A percentile compares a stretch with the other conserved stretches of the same genome.
These are phyloP conservation scores for Saccharomycopsis babjevae DNA, from an alignment of 805 yeast species.

Conservation along the genomic window DNA sequence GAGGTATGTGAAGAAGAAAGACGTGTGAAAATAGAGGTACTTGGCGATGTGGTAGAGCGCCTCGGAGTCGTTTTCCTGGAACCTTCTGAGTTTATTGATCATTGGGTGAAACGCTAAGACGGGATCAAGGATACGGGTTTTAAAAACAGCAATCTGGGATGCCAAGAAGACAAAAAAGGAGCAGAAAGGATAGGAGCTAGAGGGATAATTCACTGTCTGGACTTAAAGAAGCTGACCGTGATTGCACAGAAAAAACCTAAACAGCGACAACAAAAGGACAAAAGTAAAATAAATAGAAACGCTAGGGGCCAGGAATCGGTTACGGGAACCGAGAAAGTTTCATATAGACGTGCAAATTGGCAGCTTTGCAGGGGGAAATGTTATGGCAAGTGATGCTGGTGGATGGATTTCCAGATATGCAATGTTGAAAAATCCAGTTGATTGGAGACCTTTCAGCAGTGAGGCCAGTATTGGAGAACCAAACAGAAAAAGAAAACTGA, in stretches of 20 bases:
- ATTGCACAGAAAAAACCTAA: no score
- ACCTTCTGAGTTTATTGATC: conserved; percentile 20
- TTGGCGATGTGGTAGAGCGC: conserved; percentile 21
- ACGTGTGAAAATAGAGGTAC: conserved; percentile 16
- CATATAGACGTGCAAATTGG: neutral
- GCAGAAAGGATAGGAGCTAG: no score
- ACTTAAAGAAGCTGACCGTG: no score
- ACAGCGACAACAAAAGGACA: no score
- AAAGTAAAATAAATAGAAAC: no score
- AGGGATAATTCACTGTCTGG: no score
- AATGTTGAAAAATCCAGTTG: neutral
- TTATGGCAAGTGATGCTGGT: neutral
- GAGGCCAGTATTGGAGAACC: neutral
- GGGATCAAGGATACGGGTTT: neutral
- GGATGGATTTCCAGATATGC: neutral
- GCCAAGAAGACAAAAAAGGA: no score
- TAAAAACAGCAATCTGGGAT: no score
- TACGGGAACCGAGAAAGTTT: neutral
- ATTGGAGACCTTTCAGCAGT: no score
- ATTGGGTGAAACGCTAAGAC: no score
- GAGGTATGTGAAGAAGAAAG: conserved; percentile 14
- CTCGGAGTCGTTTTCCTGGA: conserved; percentile 23
- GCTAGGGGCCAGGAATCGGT: no score
- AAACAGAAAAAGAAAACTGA: neutral
- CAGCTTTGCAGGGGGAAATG: neutral